phyloP scores from a whole-genome alignment of 2,329 filamentous ascomycete species.

The Fusarium mangiferae region DNA sequence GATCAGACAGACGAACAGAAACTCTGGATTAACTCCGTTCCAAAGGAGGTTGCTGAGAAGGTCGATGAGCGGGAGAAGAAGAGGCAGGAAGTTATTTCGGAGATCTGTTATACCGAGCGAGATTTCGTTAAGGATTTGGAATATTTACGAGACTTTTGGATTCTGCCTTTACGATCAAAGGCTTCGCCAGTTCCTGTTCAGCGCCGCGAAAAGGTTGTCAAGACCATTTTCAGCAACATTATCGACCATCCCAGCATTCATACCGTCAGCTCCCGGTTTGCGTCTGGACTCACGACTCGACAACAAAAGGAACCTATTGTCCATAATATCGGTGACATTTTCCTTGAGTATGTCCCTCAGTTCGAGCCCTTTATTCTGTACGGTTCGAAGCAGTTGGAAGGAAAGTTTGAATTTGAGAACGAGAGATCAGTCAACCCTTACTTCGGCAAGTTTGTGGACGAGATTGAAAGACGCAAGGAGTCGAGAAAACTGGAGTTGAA shows the following conservation, averaged over 20 bases:
- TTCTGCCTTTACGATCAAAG: conserved; percentile 85
- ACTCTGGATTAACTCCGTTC: conserved; percentile 98
- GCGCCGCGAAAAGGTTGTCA: conserved; percentile 88
- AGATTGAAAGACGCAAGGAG: conserved; percentile 95
- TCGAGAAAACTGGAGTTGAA: conserved; percentile 97
- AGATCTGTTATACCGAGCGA: conserved; percentile 97
- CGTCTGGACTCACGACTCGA: conserved; percentile 85
- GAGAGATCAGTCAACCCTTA: conserved; percentile 87
- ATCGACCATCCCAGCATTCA: conserved; percentile 86
- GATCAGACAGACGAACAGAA: conserved; percentile 95
- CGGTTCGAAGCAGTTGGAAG: conserved; percentile 93
- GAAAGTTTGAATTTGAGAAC: conserved; percentile 97
- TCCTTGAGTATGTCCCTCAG: conserved; percentile 88
- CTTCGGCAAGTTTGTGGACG: conserved; percentile 93
- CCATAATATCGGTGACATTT: conserved; percentile 90
- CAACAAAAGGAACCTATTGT: conserved; percentile 94
- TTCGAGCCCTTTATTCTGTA: conserved; percentile 98
- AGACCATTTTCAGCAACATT: conserved; percentile 95
- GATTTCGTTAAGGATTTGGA: conserved; percentile 99
- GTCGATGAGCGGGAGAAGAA: conserved; percentile 95
- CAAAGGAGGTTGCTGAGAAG: conserved; percentile 91
- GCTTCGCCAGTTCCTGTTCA: conserved; percentile 89
- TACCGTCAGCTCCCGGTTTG: conserved; percentile 87
- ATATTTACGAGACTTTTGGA: conserved; percentile 98
- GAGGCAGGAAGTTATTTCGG: conserved; percentile 96